phyloP scores from a whole-genome alignment of 2,329 filamentous ascomycete genomes.

The Cyphellophora europaea region DNA sequence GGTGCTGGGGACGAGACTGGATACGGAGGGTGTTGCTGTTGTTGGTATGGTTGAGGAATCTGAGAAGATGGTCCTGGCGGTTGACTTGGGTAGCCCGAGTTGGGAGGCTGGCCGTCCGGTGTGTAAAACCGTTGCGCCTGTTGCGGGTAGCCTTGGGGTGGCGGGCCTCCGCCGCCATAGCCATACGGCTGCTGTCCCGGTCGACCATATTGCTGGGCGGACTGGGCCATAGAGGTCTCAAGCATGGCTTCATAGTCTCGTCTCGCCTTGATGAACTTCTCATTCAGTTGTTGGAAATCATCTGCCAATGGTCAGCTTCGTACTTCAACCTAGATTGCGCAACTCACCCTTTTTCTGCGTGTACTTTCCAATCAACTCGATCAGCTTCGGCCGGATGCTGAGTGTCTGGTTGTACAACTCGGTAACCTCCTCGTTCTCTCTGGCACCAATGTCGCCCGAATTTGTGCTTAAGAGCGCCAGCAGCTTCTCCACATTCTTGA shows the following conservation, averaged over 20 bases:
- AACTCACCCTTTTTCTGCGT: conserved; percentile 89
- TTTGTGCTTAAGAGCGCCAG: conserved; percentile 85
- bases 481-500: conserved; percentile 70
- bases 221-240: conserved; percentile 92
- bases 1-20: conserved; percentile 37
- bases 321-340: too few relatives aligned
- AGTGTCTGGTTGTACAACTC: conserved; percentile 83
- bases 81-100: conserved; percentile 5
- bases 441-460: conserved; percentile 66
- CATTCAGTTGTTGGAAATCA: conserved; percentile 95
- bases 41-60: conserved; percentile 5
- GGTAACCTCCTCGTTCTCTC: conserved; percentile 96
- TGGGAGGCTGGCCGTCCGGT: conserved; percentile 22
- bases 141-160: conserved; percentile 19
- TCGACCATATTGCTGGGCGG: conserved; percentile 50
- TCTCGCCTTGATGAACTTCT: conserved; percentile 98
- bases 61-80: conserved; percentile 13
- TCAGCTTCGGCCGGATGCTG: conserved; percentile 89
- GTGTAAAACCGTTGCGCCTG: conserved; percentile 4
- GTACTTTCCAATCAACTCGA: conserved; percentile 97
- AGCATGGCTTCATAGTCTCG: conserved; percentile 94
- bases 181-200: conserved; percentile 23
- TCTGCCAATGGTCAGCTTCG: conserved; percentile 46
- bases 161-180: conserved; percentile 26
- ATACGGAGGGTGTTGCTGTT: conserved; percentile 26